These are phyloP conservation scores for Argentina anserina DNA, from an alignment of 306 rosid genomes.

Conservation along the genomic window DNA sequence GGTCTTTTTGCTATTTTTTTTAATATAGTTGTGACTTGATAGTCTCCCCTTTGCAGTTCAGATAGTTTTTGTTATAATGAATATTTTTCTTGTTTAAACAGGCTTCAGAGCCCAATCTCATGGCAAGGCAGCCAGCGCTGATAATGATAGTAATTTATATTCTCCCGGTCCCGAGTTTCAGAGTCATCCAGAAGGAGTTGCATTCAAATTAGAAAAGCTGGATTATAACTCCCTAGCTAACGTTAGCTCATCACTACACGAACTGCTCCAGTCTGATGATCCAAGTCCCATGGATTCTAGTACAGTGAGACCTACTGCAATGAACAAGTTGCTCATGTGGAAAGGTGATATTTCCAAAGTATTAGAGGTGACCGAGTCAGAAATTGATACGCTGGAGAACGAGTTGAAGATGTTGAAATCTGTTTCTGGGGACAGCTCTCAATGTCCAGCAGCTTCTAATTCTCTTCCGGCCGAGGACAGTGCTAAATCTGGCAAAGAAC, in stretches of 20 bases:
- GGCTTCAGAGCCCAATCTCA: slow-evolving; percentile 77
- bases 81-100: slow-evolving; percentile 26
- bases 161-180: slow-evolving; percentile 49
- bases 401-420: slow-evolving; percentile 64
- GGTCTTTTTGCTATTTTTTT: neutral
- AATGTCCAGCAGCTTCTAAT: slow-evolving; percentile 47
- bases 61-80: neutral
- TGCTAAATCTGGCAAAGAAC: slow-evolving; percentile 36
- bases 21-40: neutral
- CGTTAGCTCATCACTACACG: slow-evolving; percentile 55
- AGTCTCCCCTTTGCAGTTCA: neutral
- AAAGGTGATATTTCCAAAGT: slow-evolving; percentile 85
- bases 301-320: slow-evolving; percentile 48
- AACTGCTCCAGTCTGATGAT: slow-evolving; percentile 67
- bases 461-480: slow-evolving; percentile 35
- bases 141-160: slow-evolving; percentile 46
- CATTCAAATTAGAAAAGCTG: slow-evolving; percentile 66
- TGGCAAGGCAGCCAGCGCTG: slow-evolving; percentile 46
- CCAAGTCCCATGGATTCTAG: slow-evolving; percentile 47
- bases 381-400: slow-evolving; percentile 84
- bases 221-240: slow-evolving; percentile 48
- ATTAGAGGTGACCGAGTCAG: slow-evolving; percentile 82
- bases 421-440: slow-evolving; percentile 32
- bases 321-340: slow-evolving; percentile 70
- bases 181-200: slow-evolving; percentile 42